Evolutionary conservation across 73 alveolate genomes (phyloP).

Genomic region (Paraurostyla sp.): DNA sequence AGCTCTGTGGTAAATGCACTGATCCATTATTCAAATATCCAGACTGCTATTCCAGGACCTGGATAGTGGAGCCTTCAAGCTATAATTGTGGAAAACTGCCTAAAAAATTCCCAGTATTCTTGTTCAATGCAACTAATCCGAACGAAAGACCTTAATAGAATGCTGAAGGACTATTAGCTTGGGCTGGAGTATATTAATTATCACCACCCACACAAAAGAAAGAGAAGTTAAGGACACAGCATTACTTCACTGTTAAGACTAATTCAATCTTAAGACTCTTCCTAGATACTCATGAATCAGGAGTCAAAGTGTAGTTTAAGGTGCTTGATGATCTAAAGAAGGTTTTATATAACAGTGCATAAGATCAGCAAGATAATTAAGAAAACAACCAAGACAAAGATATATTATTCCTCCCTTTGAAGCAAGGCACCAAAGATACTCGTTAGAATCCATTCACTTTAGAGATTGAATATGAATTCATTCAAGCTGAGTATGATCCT

Average conservation of each 20-base stretch:
- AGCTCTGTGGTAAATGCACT: conserved; percentile 19
- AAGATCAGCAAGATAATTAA: background rate
- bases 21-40: conserved; percentile 42
- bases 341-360: background rate
- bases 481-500: background rate
- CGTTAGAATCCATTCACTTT: background rate
- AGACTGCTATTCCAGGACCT: background rate
- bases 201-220: no score
- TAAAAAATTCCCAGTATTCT: background rate
- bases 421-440: background rate
- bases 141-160: background rate
- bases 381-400: conserved; percentile 1
- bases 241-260: background rate
- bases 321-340: background rate
- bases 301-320: background rate
- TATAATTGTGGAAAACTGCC: conserved; percentile 2
- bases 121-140: background rate
- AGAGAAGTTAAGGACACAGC: background rate
- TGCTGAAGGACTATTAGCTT: background rate
- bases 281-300: conserved; percentile 14
- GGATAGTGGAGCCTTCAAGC: background rate
- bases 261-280: conserved; percentile 27
- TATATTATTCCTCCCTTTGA: background rate
- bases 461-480: conserved; percentile 22
- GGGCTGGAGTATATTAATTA: conserved; percentile 18